Base-by-base conservation (phyloP, 495 filamentous ascomycete species). In the Xylaria scruposa region DNA sequence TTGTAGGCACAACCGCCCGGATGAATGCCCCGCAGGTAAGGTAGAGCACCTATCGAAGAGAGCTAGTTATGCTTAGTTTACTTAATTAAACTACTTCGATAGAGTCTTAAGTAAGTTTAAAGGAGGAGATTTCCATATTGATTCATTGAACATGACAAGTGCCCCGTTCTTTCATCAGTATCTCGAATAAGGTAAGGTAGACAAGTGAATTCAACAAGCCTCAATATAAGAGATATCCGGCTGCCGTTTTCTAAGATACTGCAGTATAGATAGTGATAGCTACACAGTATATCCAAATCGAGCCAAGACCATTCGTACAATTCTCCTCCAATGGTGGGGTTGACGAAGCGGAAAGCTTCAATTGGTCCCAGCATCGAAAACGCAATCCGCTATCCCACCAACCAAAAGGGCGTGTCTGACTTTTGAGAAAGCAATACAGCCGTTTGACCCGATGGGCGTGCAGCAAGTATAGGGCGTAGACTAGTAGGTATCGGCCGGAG, bases 271-370 rank as follows among this genome's bases (percentile, higher is more conserved):
- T 49, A 21, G 5, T 49, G 19, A 8, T n/a, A 49, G 17, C 17
- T 31, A 31, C 29, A 1, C n/a, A n/a, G n/a, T 59, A 59, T 36
- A 59, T 36, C 56, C 56, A 59, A 59, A 59, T 38, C 29, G 4
- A 66, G 62, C 62, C 62, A 65, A 65, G 62, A 19, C 60, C 38
- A 46, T 44, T 2, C 29, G 1, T 29, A 26, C 60, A 63, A 46
- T 63, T 63, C 21, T 24, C 60, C 60, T 44, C 60, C 60, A 44
- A 63, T 63, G n/a, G 60, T 44, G 62, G 26, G 62, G 42, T 15
- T 44, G 17, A n/a, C 61, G 33, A 49, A 65, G 21, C 40, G 8
- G 0, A 1, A 15, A 26, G 17, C 26, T 13, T 42, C 40, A 46
- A 47, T 65, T 44, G 60, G 60, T 13, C 53, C 17, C 56, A 19